Conservation (phyloP, 108 stramenopile genomes). For the Fragilaria radians region DNA sequence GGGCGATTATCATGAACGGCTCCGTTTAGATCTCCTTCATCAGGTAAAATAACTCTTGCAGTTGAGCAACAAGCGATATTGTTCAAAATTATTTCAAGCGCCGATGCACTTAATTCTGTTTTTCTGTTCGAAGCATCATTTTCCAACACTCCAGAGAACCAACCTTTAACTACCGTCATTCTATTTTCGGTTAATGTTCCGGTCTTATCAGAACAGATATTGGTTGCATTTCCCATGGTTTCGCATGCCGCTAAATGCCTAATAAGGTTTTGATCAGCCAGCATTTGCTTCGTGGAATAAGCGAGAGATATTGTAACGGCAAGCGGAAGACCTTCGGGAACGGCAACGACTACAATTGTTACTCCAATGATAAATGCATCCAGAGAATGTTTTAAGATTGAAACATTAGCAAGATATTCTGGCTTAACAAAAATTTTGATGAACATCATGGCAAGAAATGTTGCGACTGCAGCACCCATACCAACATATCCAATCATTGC, state of each 20-base stretch:
- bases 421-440: conserved; percentile 56
- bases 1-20: conserved; percentile 31
- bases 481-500: conserved; percentile 81
- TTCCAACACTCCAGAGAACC: conserved; percentile 43
- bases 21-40: conserved; percentile 12
- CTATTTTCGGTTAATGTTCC: conserved; percentile 83
- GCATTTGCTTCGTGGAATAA: conserved; percentile 87
- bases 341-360: conserved; percentile 93
- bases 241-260: conserved; percentile 92
- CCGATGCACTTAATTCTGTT: conserved; percentile 20
- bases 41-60: conserved; percentile 33
- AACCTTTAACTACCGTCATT: conserved; percentile 76
- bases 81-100: conserved; percentile 42
- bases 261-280: conserved; percentile 86
- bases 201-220: conserved; percentile 94
- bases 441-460: conserved; percentile 76
- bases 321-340: conserved; percentile 94
- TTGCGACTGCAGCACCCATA: conserved; percentile 65
- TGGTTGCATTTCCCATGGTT: conserved; percentile 97
- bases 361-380: conserved; percentile 90
- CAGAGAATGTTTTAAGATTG: conserved; percentile 43
- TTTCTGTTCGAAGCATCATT: conserved; percentile 22
- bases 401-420: conserved; percentile 32
- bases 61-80: conserved; percentile 60
- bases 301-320: conserved; percentile 91